Evolutionary conservation across 2,329 filamentous ascomycete genomes (phyloP).

Genomic region (Phoma sp.): DNA sequence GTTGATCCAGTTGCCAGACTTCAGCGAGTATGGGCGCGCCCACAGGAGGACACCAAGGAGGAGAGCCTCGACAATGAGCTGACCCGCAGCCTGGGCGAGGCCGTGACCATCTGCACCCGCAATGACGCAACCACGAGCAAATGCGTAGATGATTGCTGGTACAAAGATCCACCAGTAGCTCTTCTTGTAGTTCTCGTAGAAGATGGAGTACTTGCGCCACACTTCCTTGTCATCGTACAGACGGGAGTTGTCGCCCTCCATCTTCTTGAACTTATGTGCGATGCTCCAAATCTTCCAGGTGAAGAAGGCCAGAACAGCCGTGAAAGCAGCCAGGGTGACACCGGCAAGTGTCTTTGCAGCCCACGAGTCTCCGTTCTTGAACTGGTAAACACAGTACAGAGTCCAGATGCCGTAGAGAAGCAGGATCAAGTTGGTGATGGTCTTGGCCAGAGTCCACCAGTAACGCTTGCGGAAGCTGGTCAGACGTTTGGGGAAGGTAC

Average conservation of each 20-base stretch:
- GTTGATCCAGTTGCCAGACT: constrained; percentile 90
- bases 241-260: constrained; percentile 73
- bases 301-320: constrained; percentile 80
- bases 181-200: constrained; percentile 95
- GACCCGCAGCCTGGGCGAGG: constrained; percentile 77
- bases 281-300: constrained; percentile 80
- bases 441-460: constrained; percentile 89
- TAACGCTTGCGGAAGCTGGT: constrained; percentile 92
- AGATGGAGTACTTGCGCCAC: constrained; percentile 95
- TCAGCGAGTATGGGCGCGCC: constrained; percentile 84
- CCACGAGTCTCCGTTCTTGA: constrained; percentile 93
- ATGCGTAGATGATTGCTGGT: constrained; percentile 86
- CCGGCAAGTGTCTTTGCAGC: constrained; percentile 84
- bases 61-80: constrained; percentile 79
- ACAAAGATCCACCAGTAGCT: constrained; percentile 98
- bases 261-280: constrained; percentile 74
- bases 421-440: constrained; percentile 88
- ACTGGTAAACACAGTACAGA: constrained; percentile 94
- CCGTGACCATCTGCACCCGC: constrained; percentile 87
- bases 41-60: constrained; percentile 83
- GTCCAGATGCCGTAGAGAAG: constrained; percentile 95
- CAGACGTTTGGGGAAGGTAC: constrained; percentile 80
- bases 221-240: constrained; percentile 89
- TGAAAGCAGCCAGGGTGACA: constrained; percentile 81
- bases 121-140: constrained; percentile 84